These are phyloP conservation scores for Plasmodium ovale DNA, from an alignment of 169 alveolate species.

Conservation along the genomic window DNA sequence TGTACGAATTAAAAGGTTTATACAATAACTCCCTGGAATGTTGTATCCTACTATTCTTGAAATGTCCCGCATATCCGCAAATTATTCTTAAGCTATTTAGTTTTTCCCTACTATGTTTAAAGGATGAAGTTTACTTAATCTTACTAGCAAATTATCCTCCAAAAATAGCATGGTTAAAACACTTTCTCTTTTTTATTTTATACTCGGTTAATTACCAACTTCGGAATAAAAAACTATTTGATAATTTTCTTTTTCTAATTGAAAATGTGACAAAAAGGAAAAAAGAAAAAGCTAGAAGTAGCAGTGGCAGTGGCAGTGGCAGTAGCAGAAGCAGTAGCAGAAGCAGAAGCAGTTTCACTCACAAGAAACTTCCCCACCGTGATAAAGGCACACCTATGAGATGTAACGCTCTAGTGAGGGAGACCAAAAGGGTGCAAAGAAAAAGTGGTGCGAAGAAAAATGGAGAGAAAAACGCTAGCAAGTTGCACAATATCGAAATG, in stretches of 20 bases:
- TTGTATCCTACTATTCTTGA: slow-evolving; percentile 55
- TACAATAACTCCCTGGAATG: slow-evolving; percentile 24
- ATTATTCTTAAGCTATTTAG: slow-evolving; percentile 50
- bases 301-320: neutral
- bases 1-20: slow-evolving; percentile 68
- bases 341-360: no score
- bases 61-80: slow-evolving; percentile 54
- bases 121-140: slow-evolving; percentile 46
- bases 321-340: neutral
- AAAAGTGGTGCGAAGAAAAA: neutral
- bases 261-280: slow-evolving; percentile 27
- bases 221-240: slow-evolving; percentile 16
- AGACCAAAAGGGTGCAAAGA: neutral
- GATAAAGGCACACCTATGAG: no score
- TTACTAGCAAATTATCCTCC: slow-evolving; percentile 49
- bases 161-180: slow-evolving; percentile 47
- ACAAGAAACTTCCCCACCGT: no score
- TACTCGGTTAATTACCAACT: slow-evolving; percentile 64
- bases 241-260: slow-evolving; percentile 34
- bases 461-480: neutral
- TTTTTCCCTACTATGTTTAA: slow-evolving; percentile 57
- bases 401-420: neutral
- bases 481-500: neutral
- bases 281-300: slow-evolving; percentile 2
- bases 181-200: slow-evolving; percentile 58